phyloP scores from a whole-genome alignment of 805 yeast species.

The Sungouiozyma intestinalis region DNA sequence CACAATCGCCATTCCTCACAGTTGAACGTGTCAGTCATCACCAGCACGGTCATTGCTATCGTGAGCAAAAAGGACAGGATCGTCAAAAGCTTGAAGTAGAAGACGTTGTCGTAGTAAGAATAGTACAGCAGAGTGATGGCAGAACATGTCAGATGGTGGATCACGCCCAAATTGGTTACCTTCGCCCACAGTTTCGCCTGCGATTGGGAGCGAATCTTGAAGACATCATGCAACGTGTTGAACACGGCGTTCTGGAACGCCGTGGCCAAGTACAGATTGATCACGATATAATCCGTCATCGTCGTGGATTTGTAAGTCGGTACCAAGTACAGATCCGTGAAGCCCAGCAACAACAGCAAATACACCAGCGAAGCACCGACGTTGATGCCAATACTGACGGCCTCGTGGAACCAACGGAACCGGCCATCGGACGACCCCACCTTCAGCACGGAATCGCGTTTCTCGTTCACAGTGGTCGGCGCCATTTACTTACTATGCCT shows the following conservation, averaged over 20 bases:
- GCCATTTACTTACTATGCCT: no score
- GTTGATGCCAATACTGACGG: conserved; percentile 5
- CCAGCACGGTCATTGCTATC: conserved; percentile 43
- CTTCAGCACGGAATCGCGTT: not conserved
- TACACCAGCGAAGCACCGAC: conserved; percentile 1
- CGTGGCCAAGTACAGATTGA: conserved; percentile 43
- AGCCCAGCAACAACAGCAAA: conserved; percentile 11
- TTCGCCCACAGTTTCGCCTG: conserved; percentile 47
- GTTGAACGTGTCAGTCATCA: conserved; percentile 52
- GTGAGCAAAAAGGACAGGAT: conserved; percentile 44
- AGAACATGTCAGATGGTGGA: conserved; percentile 50
- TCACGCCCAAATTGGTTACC: conserved; percentile 61
- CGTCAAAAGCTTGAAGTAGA: conserved; percentile 20
- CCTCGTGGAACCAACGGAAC: conserved; percentile 3
- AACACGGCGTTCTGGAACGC: conserved; percentile 44
- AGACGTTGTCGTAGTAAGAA: conserved; percentile 30
- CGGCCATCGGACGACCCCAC: not conserved
- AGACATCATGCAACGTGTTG: conserved; percentile 50
- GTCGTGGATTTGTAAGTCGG: conserved; percentile 20
- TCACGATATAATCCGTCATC: conserved; percentile 37
- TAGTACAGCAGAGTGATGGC: conserved; percentile 38
- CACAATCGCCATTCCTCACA: conserved; percentile 45
- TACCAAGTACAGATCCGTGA: conserved; percentile 17
- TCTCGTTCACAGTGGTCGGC: no score
- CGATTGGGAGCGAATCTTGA: conserved; percentile 48